Base-by-base conservation (phyloP, 495 filamentous ascomycete genomes). In the Penicillium goetzii region DNA sequence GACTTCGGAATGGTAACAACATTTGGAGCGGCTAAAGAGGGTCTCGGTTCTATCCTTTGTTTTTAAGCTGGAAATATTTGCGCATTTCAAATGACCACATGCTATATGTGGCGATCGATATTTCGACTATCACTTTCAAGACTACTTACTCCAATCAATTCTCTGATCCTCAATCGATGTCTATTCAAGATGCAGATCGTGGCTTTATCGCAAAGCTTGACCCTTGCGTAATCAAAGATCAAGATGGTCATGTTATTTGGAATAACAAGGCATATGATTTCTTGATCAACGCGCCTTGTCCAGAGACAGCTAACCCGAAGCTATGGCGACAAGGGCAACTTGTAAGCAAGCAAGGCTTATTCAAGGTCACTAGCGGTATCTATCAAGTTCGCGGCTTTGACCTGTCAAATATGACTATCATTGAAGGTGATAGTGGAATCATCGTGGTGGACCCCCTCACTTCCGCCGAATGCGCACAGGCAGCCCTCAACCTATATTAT, bases 381-480 rank as follows among this genome's bases (percentile, higher is more conserved):
- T 71, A 68, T 52, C 68, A 71, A 25, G 34, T 68, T 10, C 63
- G 68, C 14, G 63, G 62, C 4, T 58, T 64, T 21, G 68, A 68
- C 19, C 50, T 71, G 10, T 68, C 68, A 2, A 68, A 68, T 51
- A 68, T 63, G 36, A 71, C 68, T 23, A 53, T 71, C 38, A 58
- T 71, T n/a, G 68, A 71, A 25, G 67, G 70, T 11, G 52, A 57
- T 8, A 56, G 52, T 17, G 70, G 67, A 2, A 34, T 72, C 0
- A 61, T 72, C 47, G 49, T 72, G 10, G 66, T 72, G 43, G 70
- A 72, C 38, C 63, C 65, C 3, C 67, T 72, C 2, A 68, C 61
- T 2, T 72, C 67, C 0, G 50, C 14, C 3, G 70, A 72, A 49
- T 60, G 55, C 50, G 65, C 55, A 12, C 32, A 47, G 1, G 65